These are phyloP conservation scores for Pleurotus tuber-regium DNA, from an alignment of 768 basidiomycete genomes.

Conservation along the genomic window DNA sequence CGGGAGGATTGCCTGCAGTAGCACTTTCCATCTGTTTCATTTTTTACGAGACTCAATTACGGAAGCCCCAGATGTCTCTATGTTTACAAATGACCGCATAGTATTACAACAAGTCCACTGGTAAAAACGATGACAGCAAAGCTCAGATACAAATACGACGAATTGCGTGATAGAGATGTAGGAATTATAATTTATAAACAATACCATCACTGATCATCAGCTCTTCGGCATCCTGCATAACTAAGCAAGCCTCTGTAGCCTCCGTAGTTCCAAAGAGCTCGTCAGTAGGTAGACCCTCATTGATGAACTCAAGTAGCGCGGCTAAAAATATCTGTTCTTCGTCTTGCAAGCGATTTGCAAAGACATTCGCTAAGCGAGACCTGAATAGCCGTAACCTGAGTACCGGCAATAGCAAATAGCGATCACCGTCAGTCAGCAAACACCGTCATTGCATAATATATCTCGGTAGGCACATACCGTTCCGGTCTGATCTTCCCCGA, in stretches of 20 bases:
- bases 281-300: constrained; percentile 67
- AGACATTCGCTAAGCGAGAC: constrained; percentile 66
- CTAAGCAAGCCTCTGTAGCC: constrained; percentile 65
- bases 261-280: constrained; percentile 80
- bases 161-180: not conserved
- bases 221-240: constrained; percentile 79
- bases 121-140: not conserved
- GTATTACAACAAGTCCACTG: not conserved
- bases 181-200: constrained; percentile 76
- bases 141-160: not conserved
- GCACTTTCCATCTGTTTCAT: not conserved
- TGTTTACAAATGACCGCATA: too few species aligned
- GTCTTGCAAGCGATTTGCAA: constrained; percentile 65
- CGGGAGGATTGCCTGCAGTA: constrained; percentile 28
- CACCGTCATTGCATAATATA: not conserved
- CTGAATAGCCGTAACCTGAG: constrained; percentile 80
- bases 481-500: constrained; percentile 50
- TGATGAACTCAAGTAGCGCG: constrained; percentile 70
- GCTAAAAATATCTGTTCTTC: constrained; percentile 74
- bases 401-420: constrained; percentile 13
- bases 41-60: too few species aligned
- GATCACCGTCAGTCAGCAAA: constrained; percentile 6
- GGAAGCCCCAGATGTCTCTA: too few species aligned
- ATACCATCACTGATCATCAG: constrained; percentile 87
- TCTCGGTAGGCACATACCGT: constrained; percentile 45